Evolutionary conservation across 495 filamentous ascomycete genomes (phyloP), one percentile per base, ranked within the genome.

Genomic region (Talaromyces stipitatus): DNA sequence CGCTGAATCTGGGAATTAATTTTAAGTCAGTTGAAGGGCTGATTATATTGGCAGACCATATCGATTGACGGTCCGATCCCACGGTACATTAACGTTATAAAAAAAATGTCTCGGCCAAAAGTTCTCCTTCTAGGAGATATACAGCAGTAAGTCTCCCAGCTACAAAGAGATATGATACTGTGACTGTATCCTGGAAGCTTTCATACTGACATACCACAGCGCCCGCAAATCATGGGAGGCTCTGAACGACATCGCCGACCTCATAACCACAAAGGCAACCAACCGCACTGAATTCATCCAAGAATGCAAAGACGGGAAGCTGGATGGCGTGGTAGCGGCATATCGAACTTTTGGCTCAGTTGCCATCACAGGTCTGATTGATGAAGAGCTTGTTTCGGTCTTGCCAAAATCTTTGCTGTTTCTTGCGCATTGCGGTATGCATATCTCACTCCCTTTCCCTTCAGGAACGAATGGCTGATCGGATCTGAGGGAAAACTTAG

Each of bases 271-370:
- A 8, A 65, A 64, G 52, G 69, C 82, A 22, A 77, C 64, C n/a
- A 86, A 75, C 65, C 83, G 83, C 61, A 65, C 68, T 36, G 80
- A 86, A 16, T 96, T 97, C 68, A 68, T 95, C 28, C 63, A 83
- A 47, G 89, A 95, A 74, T 88, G 85, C 62, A 72, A 72, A 30
- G 77, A 80, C 27, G 90, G 89, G 23, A 77, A 80, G 20, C 79
- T 94, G 52, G 78, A 88, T 60, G 85, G 79, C 29, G 81, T 88
- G 18, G 65, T 82, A 16, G 88, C 80, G 10, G 78, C 80, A 45
- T 96, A 91, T 73, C 82, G 92, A 10, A 95, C 89, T 22, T 91
- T 96, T 63, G 67, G 63, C 29, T 91, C 86, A 45, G 73, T 81
- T 20, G 48, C 58, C 0, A 72, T 87, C 58, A 95, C 92, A 0